Conservation (phyloP, 192 early-diverging fungal species). For the Coemansia sp. region DNA sequence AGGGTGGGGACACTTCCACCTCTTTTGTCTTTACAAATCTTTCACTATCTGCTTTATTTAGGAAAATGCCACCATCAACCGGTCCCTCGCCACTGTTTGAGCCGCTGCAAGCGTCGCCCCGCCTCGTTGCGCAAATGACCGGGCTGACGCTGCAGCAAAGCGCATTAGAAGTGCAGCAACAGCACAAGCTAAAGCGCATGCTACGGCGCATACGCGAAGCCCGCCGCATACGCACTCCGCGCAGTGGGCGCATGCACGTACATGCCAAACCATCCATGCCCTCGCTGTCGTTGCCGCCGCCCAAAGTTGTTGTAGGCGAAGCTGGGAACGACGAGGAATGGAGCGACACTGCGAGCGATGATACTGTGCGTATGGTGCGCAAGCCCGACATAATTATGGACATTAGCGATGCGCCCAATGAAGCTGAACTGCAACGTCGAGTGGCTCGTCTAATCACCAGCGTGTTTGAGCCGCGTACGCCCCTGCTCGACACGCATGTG, state of each 20-base stretch:
- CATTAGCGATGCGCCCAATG: conserved; percentile 25
- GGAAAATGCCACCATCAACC: conserved; percentile 5
- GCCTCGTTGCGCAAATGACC: conserved; percentile 47
- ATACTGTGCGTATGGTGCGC: conserved; percentile 17
- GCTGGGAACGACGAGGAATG: conserved; percentile 13
- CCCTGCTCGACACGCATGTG: conserved; percentile 23
- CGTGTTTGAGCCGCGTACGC: conserved; percentile 25
- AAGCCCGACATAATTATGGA: conserved; percentile 36
- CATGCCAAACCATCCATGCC: conserved; percentile 5
- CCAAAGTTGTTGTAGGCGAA: not conserved
- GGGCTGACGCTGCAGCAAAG: conserved; percentile 43
- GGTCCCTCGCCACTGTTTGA: conserved; percentile 42
- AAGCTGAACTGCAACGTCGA: conserved; percentile 16
- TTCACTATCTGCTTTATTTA: too few relatives aligned
- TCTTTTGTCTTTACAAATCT: too few relatives aligned
- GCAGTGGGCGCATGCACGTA: not conserved
- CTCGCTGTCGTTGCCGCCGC: conserved; percentile 12
- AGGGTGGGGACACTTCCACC: not conserved
- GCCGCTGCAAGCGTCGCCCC: conserved; percentile 38
- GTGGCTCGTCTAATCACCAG: conserved; percentile 35
- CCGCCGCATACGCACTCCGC: conserved; percentile 1
- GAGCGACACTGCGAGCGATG: conserved; percentile 12
- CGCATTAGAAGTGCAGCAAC: conserved; percentile 44
- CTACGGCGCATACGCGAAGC: conserved; percentile 35
- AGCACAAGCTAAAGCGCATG: conserved; percentile 48